Evolutionary conservation across 2,329 filamentous ascomycete species (phyloP).

Genomic region (Fusarium acutatum): DNA sequence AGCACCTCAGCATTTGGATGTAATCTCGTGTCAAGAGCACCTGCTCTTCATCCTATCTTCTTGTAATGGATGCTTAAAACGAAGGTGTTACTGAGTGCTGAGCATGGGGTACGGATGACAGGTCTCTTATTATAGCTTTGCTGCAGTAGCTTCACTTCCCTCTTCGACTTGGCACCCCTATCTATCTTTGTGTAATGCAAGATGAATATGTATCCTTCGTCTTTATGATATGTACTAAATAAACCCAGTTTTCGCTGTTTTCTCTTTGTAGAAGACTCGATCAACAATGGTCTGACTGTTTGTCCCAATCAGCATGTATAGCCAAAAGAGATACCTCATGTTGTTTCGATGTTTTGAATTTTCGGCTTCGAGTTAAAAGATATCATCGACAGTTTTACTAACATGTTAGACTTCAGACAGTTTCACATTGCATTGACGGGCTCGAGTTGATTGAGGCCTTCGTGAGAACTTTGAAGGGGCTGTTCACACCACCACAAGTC

Average conservation of each 20-base stretch:
- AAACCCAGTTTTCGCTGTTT: not conserved
- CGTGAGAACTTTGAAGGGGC: not conserved
- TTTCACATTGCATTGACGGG: not conserved
- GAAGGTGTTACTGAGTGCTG: not conserved
- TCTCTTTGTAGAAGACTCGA: not conserved
- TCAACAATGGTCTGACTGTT: not conserved
- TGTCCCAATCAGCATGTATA: not conserved
- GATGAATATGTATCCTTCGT: not conserved
- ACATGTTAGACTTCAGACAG: not conserved
- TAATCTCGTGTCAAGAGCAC: not conserved
- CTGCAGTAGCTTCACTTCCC: not conserved
- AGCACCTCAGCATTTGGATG: not conserved
- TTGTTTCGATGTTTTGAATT: not conserved
- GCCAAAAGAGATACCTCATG: not conserved
- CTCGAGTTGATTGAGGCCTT: not conserved
- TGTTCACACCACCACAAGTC: not conserved
- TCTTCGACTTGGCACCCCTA: not conserved
- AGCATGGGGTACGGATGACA: conserved; percentile 16
- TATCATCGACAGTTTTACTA: too few relatives aligned
- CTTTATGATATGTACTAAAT: not conserved
- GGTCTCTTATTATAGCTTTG: conserved; percentile 4
- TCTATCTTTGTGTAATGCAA: not conserved
- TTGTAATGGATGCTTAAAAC: conserved; percentile 1
- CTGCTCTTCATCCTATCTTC: not conserved
- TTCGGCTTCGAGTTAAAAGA: not conserved